Conservation (phyloP, 164 flowering plant species). For the Vitis cinerea region DNA sequence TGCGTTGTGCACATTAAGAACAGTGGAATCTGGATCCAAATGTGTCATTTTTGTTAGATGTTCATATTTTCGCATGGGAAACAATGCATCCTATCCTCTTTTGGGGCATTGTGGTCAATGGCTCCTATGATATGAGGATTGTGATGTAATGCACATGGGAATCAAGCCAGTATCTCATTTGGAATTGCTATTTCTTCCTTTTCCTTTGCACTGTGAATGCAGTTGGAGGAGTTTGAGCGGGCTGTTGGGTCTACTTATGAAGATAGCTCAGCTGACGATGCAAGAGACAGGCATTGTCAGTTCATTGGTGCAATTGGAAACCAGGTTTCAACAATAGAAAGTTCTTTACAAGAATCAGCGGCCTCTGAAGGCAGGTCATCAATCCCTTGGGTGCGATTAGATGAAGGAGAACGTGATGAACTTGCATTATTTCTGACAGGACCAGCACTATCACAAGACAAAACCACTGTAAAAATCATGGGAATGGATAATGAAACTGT, state of each 20-base stretch:
- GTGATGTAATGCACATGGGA: no score
- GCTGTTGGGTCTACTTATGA: constrained; percentile 64
- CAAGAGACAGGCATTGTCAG: constrained; percentile 66
- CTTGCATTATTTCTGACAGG: constrained; percentile 80
- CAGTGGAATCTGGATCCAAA: no score
- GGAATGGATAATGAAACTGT: constrained; percentile 17
- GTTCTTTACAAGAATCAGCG: constrained; percentile 42
- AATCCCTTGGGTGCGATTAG: constrained; percentile 71
- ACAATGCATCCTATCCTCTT: no score
- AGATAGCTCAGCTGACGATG: constrained; percentile 43
- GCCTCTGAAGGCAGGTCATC: constrained; percentile 54
- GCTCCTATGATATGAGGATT: no score
- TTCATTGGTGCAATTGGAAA: constrained; percentile 64
- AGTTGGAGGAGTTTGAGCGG: constrained; percentile 86
- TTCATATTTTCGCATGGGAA: no score
- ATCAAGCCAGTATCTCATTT: no score
- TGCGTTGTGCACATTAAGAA: no score
- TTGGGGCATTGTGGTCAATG: no score
- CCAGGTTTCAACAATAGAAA: constrained; percentile 52
- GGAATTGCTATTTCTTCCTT: no score
- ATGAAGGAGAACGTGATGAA: constrained; percentile 87
- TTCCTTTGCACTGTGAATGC: constrained; percentile 17
- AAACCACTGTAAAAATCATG: constrained; percentile 6
- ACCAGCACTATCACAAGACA: constrained; percentile 20
- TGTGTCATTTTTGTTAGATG: no score